Conservation (phyloP, 2,329 filamentous ascomycete species). For the Cadophora sp. region DNA sequence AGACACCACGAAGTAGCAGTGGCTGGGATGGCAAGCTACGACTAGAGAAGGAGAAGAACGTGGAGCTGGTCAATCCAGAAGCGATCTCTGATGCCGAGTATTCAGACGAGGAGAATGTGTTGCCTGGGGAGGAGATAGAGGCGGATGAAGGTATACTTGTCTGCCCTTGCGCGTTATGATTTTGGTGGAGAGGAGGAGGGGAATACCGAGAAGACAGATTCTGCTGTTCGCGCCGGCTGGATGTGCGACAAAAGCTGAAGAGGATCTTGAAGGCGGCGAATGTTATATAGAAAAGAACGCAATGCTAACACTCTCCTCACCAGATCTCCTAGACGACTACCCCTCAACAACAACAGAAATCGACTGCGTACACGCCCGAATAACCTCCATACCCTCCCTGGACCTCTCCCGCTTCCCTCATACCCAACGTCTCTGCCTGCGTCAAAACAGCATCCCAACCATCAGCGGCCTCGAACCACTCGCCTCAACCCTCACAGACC, state of each 20-base stretch:
- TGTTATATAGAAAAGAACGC: neutral
- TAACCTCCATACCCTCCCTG: conserved; percentile 78
- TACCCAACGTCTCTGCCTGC: conserved; percentile 80
- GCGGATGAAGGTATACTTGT: conserved; percentile 75
- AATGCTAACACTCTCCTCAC: neutral
- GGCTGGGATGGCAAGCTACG: conserved; percentile 88
- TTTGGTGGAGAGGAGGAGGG: neutral
- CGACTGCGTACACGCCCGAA: conserved; percentile 85
- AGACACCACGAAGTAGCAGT: conserved; percentile 58
- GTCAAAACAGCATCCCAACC: conserved; percentile 86
- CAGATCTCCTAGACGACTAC: conserved; percentile 68
- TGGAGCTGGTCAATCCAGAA: conserved; percentile 77
- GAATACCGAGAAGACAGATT: too few species aligned
- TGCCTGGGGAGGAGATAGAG: conserved; percentile 76
- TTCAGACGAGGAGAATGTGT: conserved; percentile 74
- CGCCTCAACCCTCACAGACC: conserved; percentile 73
- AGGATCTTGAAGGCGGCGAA: too few species aligned
- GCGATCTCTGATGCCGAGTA: conserved; percentile 86
- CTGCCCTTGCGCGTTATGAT: neutral
- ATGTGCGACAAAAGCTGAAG: too few species aligned
- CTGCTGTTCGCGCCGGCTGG: too few species aligned
- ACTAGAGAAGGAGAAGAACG: conserved; percentile 65
- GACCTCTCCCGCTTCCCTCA: conserved; percentile 84
- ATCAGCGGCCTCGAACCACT: conserved; percentile 77
- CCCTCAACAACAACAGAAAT: conserved; percentile 75